These are phyloP conservation scores for Colletotrichum melonis DNA, from an alignment of 2,329 filamentous ascomycete genomes.

Conservation along the genomic window DNA sequence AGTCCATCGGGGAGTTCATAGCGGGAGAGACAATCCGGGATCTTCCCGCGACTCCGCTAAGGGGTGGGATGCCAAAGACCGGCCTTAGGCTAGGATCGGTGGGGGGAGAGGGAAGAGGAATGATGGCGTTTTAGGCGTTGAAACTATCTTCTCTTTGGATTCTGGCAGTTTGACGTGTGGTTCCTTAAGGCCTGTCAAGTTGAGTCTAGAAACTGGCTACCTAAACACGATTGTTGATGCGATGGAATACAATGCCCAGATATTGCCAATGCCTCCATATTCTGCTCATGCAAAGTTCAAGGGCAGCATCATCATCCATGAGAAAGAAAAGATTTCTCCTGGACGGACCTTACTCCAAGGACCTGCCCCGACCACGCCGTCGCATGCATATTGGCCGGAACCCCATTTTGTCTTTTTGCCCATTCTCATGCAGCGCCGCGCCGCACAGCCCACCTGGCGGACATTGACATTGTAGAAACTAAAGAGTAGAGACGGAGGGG, in stretches of 20 bases:
- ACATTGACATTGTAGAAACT: not conserved
- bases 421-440: conserved; percentile 6
- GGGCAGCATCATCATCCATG: not conserved
- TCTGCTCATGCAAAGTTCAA: not conserved
- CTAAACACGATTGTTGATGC: not conserved
- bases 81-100: not conserved
- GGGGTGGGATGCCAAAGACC: not conserved
- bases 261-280: not conserved
- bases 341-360: not conserved
- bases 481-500: not conserved
- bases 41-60: not conserved
- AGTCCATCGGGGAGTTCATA: not conserved
- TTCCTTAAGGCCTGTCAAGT: not conserved
- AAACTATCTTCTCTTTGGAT: not conserved
- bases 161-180: not conserved
- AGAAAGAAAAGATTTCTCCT: not conserved
- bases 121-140: not conserved
- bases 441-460: not conserved
- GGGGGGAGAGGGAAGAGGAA: not conserved
- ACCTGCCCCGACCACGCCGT: not conserved
- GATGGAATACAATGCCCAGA: not conserved
- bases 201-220: not conserved
- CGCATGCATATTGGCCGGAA: conserved; percentile 4
- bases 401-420: not conserved
- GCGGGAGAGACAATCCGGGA: not conserved